Evolutionary conservation across 2,329 filamentous ascomycete genomes (phyloP).

Genomic region (Aspergillus terreus): DNA sequence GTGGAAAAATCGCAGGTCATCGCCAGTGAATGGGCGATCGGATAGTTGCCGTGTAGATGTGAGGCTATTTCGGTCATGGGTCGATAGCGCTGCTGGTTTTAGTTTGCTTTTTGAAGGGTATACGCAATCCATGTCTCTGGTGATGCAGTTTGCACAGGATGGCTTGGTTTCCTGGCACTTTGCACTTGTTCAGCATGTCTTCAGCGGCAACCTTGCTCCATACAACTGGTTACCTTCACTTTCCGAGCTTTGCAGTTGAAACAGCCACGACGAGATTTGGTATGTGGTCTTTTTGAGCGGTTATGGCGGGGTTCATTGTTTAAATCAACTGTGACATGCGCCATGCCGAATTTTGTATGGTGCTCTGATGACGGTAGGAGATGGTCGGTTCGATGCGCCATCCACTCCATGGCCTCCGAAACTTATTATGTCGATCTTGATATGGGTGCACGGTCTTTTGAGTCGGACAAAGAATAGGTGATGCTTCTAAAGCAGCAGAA

Average conservation of each 20-base stretch:
- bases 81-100: constrained; percentile 6
- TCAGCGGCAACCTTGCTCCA: not conserved
- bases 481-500: too few relatives aligned
- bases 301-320: not conserved
- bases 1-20: constrained; percentile 52
- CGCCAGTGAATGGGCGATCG: constrained; percentile 33
- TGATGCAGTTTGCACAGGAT: constrained; percentile 34
- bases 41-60: constrained; percentile 10
- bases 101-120: constrained; percentile 25
- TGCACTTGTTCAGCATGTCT: not conserved
- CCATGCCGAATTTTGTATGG: too few relatives aligned
- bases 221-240: constrained; percentile 43
- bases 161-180: constrained; percentile 39
- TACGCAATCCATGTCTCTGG: constrained; percentile 28
- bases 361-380: too few relatives aligned
- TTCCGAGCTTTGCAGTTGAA: constrained; percentile 41
- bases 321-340: too few relatives aligned
- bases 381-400: too few relatives aligned
- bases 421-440: too few relatives aligned
- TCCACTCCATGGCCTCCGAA: too few relatives aligned
- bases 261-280: constrained; percentile 40
- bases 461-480: too few relatives aligned
- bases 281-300: constrained; percentile 24
- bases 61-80: not conserved
- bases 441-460: too few relatives aligned